Evolutionary conservation across 2,329 filamentous ascomycete genomes (phyloP), one percentile per base, ranked within the genome.

Genomic region (Zymoseptoria ardabiliae): DNA sequence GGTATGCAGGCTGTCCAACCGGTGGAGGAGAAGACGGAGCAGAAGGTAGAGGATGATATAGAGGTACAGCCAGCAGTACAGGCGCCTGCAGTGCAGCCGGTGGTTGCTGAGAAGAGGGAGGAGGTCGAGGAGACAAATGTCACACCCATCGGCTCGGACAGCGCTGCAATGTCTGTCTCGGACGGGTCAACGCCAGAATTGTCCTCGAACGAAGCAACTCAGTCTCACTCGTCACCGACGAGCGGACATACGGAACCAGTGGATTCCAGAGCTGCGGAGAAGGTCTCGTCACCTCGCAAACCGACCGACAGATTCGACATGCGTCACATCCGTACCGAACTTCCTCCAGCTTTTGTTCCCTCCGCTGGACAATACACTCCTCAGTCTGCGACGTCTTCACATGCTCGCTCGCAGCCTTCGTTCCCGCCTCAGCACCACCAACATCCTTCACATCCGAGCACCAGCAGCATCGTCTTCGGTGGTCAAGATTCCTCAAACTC

Each of bases 401-500:
- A 61, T 17, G 50, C 52, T 1, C 61, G 53, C n/a, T 57, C 57
- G 49, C 59, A 54, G 20, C 35, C 35, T 45, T 45, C 35, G 6
- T 45, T 45, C 4, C 35, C 55, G 13, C 25, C 52, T 25, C 60
- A 54, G 19, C 50, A 61, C 17, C 58, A 65, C 22, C 57, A 57
- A 19, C 65, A 68, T 54, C 54, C 61, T 4, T 58, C 62, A 25
- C 66, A 70, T 53, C 66, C 66, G 8, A 70, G 69, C 63, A 58
- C 61, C 13, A 61, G 61, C 56, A 66, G 62, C 55, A 72, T 77
- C 50, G 70, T 75, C 21, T 78, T 77, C 63, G 73, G 73, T 49
- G 72, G 72, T 22, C 68, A 70, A 19, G 68, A 74, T 22, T 76
- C 75, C 20, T 69, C 71, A 6, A 69, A 66, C 13, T 68, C 72